phyloP scores from a whole-genome alignment of 2,329 filamentous ascomycete genomes.

The Lecanicillium sp. region DNA sequence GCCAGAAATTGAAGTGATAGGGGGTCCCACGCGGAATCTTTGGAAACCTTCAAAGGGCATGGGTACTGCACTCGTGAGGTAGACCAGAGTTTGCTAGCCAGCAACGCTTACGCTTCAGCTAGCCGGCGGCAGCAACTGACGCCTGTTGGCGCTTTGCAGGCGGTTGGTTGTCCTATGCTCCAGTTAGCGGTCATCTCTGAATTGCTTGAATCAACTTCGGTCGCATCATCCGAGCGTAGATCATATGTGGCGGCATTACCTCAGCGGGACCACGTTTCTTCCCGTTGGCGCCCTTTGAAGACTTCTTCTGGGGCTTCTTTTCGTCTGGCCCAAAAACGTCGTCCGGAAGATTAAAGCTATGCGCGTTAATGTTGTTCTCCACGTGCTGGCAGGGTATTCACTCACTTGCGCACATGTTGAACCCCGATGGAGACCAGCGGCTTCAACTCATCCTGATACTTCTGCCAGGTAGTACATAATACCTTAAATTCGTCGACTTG shows the following conservation, averaged over 20 bases:
- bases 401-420: conserved; percentile 80
- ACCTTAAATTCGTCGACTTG: conserved; percentile 83
- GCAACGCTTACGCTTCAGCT: conserved; percentile 11
- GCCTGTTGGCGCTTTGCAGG: conserved; percentile 38
- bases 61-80: neutral
- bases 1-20: conserved; percentile 9
- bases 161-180: conserved; percentile 30
- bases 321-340: conserved; percentile 86
- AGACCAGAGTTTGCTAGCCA: neutral
- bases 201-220: neutral
- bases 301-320: conserved; percentile 59
- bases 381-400: conserved; percentile 14
- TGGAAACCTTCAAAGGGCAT: neutral
- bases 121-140: conserved; percentile 36
- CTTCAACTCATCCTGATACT: conserved; percentile 69
- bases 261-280: conserved; percentile 47
- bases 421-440: conserved; percentile 59
- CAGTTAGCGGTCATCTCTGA: neutral
- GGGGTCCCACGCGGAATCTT: conserved; percentile 1
- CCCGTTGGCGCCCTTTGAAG: conserved; percentile 32
- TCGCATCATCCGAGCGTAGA: conserved; percentile 13
- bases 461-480: conserved; percentile 69
- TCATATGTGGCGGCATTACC: conserved; percentile 29
- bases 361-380: conserved; percentile 10
- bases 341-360: conserved; percentile 73